Evolutionary conservation across 2,329 filamentous ascomycete genomes (phyloP), one percentile per base, ranked within the genome.

Genomic region (Byssothecium circinans): DNA sequence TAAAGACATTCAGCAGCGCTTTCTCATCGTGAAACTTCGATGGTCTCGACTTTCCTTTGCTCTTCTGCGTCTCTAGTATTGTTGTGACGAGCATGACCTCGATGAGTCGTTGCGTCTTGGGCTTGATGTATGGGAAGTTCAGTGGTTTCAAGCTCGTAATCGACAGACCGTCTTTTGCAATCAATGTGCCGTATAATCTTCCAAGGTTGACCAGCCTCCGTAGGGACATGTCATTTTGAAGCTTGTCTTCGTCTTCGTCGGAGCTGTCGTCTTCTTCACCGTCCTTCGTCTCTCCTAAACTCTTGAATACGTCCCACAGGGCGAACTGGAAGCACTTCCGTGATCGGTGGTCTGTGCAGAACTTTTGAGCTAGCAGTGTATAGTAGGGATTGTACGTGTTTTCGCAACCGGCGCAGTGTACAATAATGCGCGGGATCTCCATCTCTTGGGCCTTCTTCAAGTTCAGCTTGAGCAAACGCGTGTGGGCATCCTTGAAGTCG

Each of bases 301-400:
- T 81, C 61, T 87, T 86, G 71, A 96, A 95, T 8, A 92, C 78
- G 58, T 88, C 89, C 85, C 91, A 95, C 1, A 97, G 76, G 7
- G 86, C 83, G 61, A 92, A 91, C 65, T 94, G 89, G 65, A 97
- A 95, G 1, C 89, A 86, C 74, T 92, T 92, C 52, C 84, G 83
- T 57, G 95, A 80, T 59, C 85, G 84, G 56, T 84, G 84, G 50
- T 91, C 88, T 3, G 78, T 77, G 62, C 91, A 95, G 8, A 96
- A 79, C 54, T 86, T 85, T 39, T 82, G 83, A 8, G 90, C 91
- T 30, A 99, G 85, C 1, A 96, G 77, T 0, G 89, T 88, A 67
- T 99, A 99, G 74, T 95, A 99, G 0, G 88, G 89, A 62, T 99
- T 99, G 72, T 96, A 95, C 0, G 79, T 78, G 47, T 86, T 78